A percentile compares a stretch with the other conserved stretches of the same genome.
phyloP scores from a whole-genome alignment of 2,329 filamentous ascomycete genomes.

The Sporothrix luriei region DNA sequence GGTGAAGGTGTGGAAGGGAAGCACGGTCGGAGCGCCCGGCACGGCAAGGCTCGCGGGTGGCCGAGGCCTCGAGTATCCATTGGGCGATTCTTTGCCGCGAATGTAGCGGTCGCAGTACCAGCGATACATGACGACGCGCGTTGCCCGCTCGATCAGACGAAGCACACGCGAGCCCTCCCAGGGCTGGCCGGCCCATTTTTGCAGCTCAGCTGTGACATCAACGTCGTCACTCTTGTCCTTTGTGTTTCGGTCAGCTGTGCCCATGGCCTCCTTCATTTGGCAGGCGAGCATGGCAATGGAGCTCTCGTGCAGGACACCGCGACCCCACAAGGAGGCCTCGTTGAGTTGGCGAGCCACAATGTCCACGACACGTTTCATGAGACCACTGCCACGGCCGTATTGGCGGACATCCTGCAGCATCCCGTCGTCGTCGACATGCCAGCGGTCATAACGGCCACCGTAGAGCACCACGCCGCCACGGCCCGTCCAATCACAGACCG shows the following conservation, averaged over 20 bases:
- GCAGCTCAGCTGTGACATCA: conserved; percentile 49
- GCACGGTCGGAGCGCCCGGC: conserved; percentile 86
- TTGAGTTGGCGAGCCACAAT: conserved; percentile 86
- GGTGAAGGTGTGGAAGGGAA: conserved; percentile 98
- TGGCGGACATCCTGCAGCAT: conserved; percentile 74
- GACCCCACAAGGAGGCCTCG: conserved; percentile 86
- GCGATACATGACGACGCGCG: conserved; percentile 74
- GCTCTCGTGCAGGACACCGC: conserved; percentile 64
- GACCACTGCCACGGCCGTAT: conserved; percentile 67
- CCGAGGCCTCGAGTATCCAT: conserved; percentile 70
- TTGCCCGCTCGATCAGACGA: conserved; percentile 80
- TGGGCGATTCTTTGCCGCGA: conserved; percentile 57
- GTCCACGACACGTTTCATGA: conserved; percentile 86
- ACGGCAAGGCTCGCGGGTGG: conserved; percentile 73
- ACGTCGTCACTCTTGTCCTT: conserved; percentile 35
- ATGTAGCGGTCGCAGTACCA: conserved; percentile 87
- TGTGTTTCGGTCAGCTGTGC: conserved; percentile 7
- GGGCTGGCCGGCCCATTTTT: conserved; percentile 68
- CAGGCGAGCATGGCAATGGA: conserved; percentile 54
- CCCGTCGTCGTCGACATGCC: conserved; percentile 86
- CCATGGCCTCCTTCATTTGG: conserved; percentile 49
- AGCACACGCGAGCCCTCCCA: conserved; percentile 90
- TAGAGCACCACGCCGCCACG: conserved; percentile 82
- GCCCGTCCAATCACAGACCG: conserved; percentile 91
- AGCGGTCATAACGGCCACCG: conserved; percentile 75